These are phyloP conservation scores for Exophiala viscosa DNA, from an alignment of 2,329 filamentous ascomycete species.

Conservation along the genomic window DNA sequence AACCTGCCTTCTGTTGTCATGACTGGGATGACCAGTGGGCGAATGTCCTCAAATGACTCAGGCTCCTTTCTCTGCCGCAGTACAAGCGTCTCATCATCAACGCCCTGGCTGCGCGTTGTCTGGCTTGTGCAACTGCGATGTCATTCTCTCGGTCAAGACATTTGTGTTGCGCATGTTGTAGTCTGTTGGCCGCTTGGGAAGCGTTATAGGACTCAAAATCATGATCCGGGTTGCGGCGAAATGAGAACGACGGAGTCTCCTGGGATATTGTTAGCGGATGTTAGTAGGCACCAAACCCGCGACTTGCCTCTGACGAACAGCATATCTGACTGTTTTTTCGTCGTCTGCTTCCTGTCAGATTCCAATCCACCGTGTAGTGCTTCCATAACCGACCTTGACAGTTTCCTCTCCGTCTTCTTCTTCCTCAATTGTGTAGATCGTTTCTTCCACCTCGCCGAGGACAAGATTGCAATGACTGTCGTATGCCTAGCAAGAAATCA, in stretches of 20 bases:
- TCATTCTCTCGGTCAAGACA: no score
- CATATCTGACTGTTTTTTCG: constrained; percentile 98
- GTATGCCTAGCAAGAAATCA: constrained; percentile 66
- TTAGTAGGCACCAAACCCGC: not conserved
- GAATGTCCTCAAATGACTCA: no score
- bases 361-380: not conserved
- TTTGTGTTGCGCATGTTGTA: no score
- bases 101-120: no score
- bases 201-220: not conserved
- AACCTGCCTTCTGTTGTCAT: no score
- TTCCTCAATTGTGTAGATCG: constrained; percentile 88
- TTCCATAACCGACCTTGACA: constrained; percentile 57
- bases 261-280: constrained; percentile 35
- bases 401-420: constrained; percentile 74
- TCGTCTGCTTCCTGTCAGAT: constrained; percentile 56
- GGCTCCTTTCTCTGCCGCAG: no score
- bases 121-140: no score
- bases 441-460: constrained; percentile 94
- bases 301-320: constrained; percentile 88
- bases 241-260: constrained; percentile 71
- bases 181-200: no score
- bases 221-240: constrained; percentile 54
- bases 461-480: constrained; percentile 98
- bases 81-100: no score
- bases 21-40: no score